These are phyloP conservation scores for Stephanodiscus triporus DNA, from an alignment of 108 stramenopile genomes.

Conservation along the genomic window DNA sequence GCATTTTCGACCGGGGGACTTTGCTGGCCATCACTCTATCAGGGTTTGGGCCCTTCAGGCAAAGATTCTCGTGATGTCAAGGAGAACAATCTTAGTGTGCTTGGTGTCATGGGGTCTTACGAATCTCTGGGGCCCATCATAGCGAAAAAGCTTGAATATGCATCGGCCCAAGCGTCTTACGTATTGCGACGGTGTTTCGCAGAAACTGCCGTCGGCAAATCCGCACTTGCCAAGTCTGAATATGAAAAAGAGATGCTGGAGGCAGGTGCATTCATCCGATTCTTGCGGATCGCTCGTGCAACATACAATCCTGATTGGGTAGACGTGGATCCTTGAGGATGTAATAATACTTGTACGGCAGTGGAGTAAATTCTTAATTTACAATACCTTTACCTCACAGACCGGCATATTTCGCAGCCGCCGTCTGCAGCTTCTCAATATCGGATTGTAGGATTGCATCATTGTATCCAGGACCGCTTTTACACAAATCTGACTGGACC, in stretches of 20 bases:
- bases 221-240: slow-evolving; percentile 47
- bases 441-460: slow-evolving; percentile 62
- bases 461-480: slow-evolving; percentile 48
- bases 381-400: not conserved
- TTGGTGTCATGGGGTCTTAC: slow-evolving; percentile 57
- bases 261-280: slow-evolving; percentile 68
- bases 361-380: not conserved
- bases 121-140: slow-evolving; percentile 61
- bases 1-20: slow-evolving; percentile 17
- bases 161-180: slow-evolving; percentile 74
- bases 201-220: slow-evolving; percentile 40
- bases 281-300: slow-evolving; percentile 64
- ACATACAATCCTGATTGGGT: slow-evolving; percentile 79
- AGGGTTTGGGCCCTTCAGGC: slow-evolving; percentile 26
- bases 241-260: slow-evolving; percentile 83
- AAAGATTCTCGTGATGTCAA: slow-evolving; percentile 3
- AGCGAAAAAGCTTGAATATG: slow-evolving; percentile 74
- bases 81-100: slow-evolving; percentile 14
- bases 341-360: not conserved
- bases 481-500: slow-evolving; percentile 53
- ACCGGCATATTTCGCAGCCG: slow-evolving; percentile 50
- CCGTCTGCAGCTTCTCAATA: slow-evolving; percentile 46
- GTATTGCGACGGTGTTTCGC: slow-evolving; percentile 72
- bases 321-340: slow-evolving; percentile 50
- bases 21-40: slow-evolving; percentile 35